phyloP scores from a whole-genome alignment of 352 stramenopile species.

The Pythium oligandrum region DNA sequence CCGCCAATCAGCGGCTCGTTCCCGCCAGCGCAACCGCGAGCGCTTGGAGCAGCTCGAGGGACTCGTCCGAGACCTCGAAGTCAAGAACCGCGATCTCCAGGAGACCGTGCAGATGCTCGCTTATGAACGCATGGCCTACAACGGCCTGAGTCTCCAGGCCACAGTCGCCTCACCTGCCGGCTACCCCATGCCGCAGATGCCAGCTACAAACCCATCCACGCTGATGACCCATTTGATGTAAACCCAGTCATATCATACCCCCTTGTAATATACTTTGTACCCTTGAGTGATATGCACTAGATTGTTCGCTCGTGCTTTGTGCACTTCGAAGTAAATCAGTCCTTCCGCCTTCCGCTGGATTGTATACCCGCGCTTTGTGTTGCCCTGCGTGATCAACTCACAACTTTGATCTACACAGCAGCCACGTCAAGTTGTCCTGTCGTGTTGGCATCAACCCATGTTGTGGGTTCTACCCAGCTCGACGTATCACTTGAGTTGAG shows the following conservation, averaged over 20 bases:
- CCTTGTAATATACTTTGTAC: not conserved
- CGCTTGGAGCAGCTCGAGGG: slow-evolving; percentile 12
- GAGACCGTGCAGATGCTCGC: slow-evolving; percentile 4
- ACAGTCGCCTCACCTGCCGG: not conserved
- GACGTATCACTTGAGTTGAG: no score
- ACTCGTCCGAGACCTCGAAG: slow-evolving; percentile 2
- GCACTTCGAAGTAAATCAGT: no score
- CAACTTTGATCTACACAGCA: no score
- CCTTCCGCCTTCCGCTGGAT: no score
- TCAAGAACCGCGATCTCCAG: slow-evolving; percentile 9
- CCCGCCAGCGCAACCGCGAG: slow-evolving; percentile 9
- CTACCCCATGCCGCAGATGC: not conserved
- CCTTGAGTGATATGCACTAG: not conserved
- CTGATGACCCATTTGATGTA: not conserved
- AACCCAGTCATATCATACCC: not conserved
- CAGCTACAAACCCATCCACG: no score
- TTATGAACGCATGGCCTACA: not conserved
- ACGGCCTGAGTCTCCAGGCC: not conserved
- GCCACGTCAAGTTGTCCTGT: no score
- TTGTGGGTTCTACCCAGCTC: no score
- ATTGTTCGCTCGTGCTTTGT: not conserved
- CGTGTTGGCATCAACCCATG: no score
- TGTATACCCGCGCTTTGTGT: no score
- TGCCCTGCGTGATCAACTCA: no score
- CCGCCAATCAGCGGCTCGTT: slow-evolving; percentile 15